Conservation (phyloP, 2,329 filamentous ascomycete genomes). For the Colletotrichum melonis region DNA sequence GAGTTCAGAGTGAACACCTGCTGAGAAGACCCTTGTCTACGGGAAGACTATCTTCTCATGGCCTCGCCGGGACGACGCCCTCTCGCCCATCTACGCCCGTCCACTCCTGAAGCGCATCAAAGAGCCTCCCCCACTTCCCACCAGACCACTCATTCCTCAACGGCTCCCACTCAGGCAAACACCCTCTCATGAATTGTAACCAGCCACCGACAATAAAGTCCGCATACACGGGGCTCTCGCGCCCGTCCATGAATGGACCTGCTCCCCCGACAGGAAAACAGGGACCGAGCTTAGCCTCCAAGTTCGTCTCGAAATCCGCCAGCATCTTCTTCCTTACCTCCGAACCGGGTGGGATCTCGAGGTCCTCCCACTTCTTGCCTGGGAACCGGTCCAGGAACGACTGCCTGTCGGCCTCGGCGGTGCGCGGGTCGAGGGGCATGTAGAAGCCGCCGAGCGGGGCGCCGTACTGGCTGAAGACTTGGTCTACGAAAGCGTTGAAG, state of each 20-base stretch:
- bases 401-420: neutral
- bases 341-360: neutral
- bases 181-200: conserved; percentile 57
- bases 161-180: conserved; percentile 58
- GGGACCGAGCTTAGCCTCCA: neutral
- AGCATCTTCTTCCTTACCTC: neutral
- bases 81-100: conserved; percentile 41
- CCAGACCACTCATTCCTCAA: conserved; percentile 57
- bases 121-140: conserved; percentile 60
- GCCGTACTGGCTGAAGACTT: conserved; percentile 22
- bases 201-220: conserved; percentile 69
- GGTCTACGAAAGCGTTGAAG: conserved; percentile 48
- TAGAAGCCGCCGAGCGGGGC: neutral
- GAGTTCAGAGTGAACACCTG: neutral
- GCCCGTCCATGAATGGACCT: conserved; percentile 55
- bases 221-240: conserved; percentile 62
- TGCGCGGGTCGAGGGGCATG: conserved; percentile 5
- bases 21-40: neutral
- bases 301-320: neutral
- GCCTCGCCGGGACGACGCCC: neutral
- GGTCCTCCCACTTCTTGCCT: neutral
- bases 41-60: neutral
- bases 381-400: neutral
- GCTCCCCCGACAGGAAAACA: conserved; percentile 46
- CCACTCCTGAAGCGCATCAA: conserved; percentile 57